Conservation (phyloP, 352 stramenopile species). For the Elongisporangium prolatum region DNA sequence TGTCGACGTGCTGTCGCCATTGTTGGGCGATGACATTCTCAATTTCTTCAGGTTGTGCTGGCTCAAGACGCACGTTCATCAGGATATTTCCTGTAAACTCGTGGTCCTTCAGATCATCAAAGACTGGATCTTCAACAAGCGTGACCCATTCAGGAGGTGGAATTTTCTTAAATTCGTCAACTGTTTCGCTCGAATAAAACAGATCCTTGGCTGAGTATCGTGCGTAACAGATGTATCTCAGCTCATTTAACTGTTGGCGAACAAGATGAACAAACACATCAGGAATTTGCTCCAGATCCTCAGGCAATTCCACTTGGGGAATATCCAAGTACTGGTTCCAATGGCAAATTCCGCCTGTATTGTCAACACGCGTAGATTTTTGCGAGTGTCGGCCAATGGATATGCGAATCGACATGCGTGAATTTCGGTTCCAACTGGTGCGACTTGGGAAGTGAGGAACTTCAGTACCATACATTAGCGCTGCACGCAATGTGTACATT, state of each 20-base stretch:
- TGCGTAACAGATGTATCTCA: slow-evolving; percentile 72
- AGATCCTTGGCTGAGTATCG: slow-evolving; percentile 71
- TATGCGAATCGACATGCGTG: slow-evolving; percentile 70
- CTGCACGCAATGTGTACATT: slow-evolving; percentile 54
- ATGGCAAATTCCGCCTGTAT: slow-evolving; percentile 64
- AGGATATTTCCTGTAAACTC: slow-evolving; percentile 83
- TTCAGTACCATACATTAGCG: slow-evolving; percentile 76
- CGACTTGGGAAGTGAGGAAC: slow-evolving; percentile 73
- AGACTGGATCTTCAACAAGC: slow-evolving; percentile 68
- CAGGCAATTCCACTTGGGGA: slow-evolving; percentile 47
- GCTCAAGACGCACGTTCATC: slow-evolving; percentile 64
- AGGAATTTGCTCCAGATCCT: slow-evolving; percentile 65
- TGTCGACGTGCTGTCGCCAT: slow-evolving; percentile 52
- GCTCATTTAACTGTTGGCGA: slow-evolving; percentile 46
- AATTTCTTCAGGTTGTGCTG: slow-evolving; percentile 29
- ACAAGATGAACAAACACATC: slow-evolving; percentile 81
- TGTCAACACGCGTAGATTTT: slow-evolving; percentile 49
- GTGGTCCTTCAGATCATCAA: slow-evolving; percentile 77
- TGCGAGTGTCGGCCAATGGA: slow-evolving; percentile 58
- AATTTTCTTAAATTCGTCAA: slow-evolving; percentile 27
- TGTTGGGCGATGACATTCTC: slow-evolving; percentile 33
- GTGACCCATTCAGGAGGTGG: slow-evolving; percentile 60
- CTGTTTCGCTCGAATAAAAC: slow-evolving; percentile 31
- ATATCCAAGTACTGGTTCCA: slow-evolving; percentile 79
- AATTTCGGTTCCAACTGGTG: slow-evolving; percentile 63